Evolutionary conservation across 768 basidiomycete species (phyloP).

Genomic region (Crucibulum laeve): DNA sequence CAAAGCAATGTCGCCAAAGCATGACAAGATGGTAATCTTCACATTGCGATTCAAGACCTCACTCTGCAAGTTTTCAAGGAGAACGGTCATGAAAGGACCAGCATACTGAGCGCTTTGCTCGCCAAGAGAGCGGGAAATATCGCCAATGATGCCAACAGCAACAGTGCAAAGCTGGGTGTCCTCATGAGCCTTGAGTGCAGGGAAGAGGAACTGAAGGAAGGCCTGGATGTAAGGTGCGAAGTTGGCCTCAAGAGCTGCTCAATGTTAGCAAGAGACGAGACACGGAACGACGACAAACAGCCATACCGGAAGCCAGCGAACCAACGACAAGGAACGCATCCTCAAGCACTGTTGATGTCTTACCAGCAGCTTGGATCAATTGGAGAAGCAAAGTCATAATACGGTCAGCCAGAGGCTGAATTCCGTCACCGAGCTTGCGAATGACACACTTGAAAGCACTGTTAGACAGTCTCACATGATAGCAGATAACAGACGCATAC

Average conservation of each 20-base stretch:
- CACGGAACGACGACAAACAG: not conserved
- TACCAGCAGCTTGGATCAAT: constrained; percentile 83
- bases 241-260: constrained; percentile 63
- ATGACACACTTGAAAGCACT: constrained; percentile 61
- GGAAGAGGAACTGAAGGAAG: constrained; percentile 82
- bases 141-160: constrained; percentile 93
- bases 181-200: constrained; percentile 88
- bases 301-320: constrained; percentile 69
- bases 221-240: constrained; percentile 83
- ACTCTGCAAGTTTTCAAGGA: constrained; percentile 88
- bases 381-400: constrained; percentile 91
- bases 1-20: constrained; percentile 95
- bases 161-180: constrained; percentile 95
- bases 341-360: constrained; percentile 92
- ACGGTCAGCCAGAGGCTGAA: constrained; percentile 86
- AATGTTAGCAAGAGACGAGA: constrained; percentile 4
- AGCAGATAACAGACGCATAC: constrained; percentile 37
- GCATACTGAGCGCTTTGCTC: constrained; percentile 82
- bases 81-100: constrained; percentile 84
- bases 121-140: constrained; percentile 92
- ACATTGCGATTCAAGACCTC: constrained; percentile 89
- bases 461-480: not conserved
- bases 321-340: constrained; percentile 96
- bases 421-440: constrained; percentile 77
- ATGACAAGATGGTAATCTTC: constrained; percentile 93